Evolutionary conservation across 2,329 filamentous ascomycete species (phyloP), one percentile per base, ranked within the genome.

Genomic region (Ascochyta clinopodiicola): DNA sequence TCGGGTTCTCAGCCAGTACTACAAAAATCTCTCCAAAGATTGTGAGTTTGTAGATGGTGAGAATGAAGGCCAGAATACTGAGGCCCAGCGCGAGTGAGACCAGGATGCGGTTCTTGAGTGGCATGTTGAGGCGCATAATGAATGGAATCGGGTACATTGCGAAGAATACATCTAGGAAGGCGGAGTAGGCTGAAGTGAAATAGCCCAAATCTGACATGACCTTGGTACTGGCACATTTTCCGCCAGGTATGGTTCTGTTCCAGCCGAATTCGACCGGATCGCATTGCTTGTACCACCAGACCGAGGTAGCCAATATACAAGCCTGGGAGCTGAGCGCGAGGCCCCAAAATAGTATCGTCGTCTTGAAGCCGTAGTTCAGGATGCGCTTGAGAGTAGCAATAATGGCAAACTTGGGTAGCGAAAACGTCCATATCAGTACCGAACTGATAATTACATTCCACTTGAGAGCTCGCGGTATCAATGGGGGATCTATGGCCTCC

Each of bases 161-260:
- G 29, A 50, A 37, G 36, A 29, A 50, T 36, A 50, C 46, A 50
- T 50, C 39, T 50, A 50, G 27, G 39, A 50, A 50, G 46, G 46
- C 46, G 36, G 46, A 50, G 38, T 50, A 50, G 31, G 46, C 46
- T 15, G 38, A 50, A 22, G 31, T 50, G 36, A 49, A 42, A 40
- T 42, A 49, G 45, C 45, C 45, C 27, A 49, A 49, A 35, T 49
- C 45, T 40, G 45, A 40, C 45, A 48, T 40, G 19, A 48, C 45
- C 45, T 48, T 48, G 25, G 45, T 48, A 48, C 45, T 40, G 45
- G 45, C 45, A 48, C 25, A 48, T 48, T 48, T 40, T 40, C 45
- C 25, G 36, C 37, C 36, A 15, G 45, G 35, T 39, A 40, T 48
- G 25, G 45, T 48, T 48, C 45, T 48, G 45, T 39, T 48, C 45